phyloP scores from a whole-genome alignment of 129 eudicot genomes.

The Solidago caesia region DNA sequence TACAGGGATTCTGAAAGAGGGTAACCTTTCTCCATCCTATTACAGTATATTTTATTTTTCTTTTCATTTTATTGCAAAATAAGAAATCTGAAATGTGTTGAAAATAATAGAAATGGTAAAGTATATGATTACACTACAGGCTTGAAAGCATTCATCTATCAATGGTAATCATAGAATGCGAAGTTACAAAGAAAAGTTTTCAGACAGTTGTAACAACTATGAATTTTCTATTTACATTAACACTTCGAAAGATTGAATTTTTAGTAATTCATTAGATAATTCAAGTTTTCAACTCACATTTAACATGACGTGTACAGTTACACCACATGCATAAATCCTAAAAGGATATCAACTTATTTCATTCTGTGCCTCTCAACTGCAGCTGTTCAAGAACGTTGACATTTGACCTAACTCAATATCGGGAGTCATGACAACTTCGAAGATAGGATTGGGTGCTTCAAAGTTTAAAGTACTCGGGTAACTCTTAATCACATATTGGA shows the following conservation, averaged over 20 bases:
- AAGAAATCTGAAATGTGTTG: neutral
- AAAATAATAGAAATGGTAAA: neutral
- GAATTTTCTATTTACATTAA: too few species aligned
- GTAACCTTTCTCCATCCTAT: conserved; percentile 27
- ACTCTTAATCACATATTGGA: neutral
- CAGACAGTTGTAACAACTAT: too few species aligned
- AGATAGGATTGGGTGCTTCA: conserved; percentile 20
- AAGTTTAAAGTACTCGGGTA: conserved; percentile 8
- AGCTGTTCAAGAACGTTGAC: conserved; percentile 96
- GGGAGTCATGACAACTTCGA: conserved; percentile 45
- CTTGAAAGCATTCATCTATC: neutral
- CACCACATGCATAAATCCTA: neutral
- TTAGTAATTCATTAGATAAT: too few species aligned
- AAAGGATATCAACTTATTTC: neutral
- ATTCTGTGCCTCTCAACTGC: conserved; percentile 16
- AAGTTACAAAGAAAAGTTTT: neutral
- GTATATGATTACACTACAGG: neutral
- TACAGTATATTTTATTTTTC: neutral
- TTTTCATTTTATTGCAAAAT: neutral
- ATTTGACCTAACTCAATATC: conserved; percentile 76
- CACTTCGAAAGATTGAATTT: too few species aligned
- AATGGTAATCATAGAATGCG: neutral
- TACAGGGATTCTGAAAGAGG: conserved; percentile 79
- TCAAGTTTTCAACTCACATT: too few species aligned
- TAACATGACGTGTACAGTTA: too few species aligned